Evolutionary conservation across 2,329 filamentous ascomycete species (phyloP).

Genomic region (Claviceps sp.): DNA sequence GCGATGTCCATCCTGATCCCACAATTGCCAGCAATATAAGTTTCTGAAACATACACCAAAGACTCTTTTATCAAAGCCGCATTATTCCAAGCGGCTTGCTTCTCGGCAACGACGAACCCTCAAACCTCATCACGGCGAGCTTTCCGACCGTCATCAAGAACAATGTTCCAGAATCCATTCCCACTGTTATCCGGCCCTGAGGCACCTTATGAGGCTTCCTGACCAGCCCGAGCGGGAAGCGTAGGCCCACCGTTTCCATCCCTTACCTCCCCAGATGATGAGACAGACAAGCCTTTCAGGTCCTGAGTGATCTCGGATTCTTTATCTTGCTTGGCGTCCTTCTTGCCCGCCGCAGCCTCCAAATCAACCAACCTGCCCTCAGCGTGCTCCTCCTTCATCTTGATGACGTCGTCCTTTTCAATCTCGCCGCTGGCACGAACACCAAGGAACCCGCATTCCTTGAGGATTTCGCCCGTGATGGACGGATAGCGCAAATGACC

Average conservation of each 20-base stretch:
- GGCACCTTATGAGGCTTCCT: neutral
- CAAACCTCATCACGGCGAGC: too few species aligned
- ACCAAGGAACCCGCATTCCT: slow-evolving; percentile 36
- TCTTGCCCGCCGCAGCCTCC: slow-evolving; percentile 7
- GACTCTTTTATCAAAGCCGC: too few species aligned
- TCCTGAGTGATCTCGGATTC: slow-evolving; percentile 11
- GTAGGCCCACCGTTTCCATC: neutral
- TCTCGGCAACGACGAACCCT: too few species aligned
- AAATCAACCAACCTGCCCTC: slow-evolving; percentile 19
- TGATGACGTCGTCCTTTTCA: slow-evolving; percentile 37
- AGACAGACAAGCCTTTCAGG: slow-evolving; percentile 16
- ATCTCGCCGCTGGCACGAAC: slow-evolving; percentile 32
- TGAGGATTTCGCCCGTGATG: slow-evolving; percentile 37
- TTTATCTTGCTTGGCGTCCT: neutral
- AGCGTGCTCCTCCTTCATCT: slow-evolving; percentile 25
- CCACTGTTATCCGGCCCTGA: neutral
- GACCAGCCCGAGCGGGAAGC: neutral
- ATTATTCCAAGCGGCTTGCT: too few species aligned
- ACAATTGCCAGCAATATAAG: too few species aligned
- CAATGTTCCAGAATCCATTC: neutral
- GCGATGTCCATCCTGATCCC: too few species aligned
- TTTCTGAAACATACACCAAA: too few species aligned
- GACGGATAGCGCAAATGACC: slow-evolving; percentile 40
- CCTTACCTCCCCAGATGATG: slow-evolving; percentile 12
- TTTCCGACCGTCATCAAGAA: neutral